These are phyloP conservation scores for Metschnikowia drakensbergensis DNA, from an alignment of 805 yeast species.

Conservation along the genomic window DNA sequence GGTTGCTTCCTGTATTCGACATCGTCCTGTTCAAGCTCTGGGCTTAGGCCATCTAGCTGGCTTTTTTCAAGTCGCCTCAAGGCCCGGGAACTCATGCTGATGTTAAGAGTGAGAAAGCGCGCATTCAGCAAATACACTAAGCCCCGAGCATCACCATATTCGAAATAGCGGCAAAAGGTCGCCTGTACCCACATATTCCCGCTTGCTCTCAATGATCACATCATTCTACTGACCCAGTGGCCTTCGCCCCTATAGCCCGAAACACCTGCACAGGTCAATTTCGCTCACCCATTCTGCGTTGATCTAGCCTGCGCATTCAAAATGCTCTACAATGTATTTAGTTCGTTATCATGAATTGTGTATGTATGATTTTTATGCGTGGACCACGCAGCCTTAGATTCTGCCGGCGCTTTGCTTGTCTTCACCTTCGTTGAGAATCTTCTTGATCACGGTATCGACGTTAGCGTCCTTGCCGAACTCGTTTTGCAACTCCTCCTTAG, in stretches of 20 bases:
- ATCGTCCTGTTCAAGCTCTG: constrained; percentile 14
- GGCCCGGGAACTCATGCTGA: constrained; percentile 27
- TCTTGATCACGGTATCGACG: constrained; percentile 54
- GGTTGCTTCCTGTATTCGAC: constrained; percentile 8
- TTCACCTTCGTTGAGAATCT: constrained; percentile 58
- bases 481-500: constrained; percentile 55
- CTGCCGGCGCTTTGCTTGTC: constrained; percentile 35
- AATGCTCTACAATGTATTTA: not conserved
- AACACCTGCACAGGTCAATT: too few species aligned
- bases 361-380: not conserved
- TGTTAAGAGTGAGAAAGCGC: not conserved
- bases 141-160: not conserved
- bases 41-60: constrained; percentile 15
- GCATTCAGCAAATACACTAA: not conserved
- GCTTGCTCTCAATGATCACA: too few species aligned
- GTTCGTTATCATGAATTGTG: not conserved
- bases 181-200: too few species aligned
- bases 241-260: too few species aligned
- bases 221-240: too few species aligned
- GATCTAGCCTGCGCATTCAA: too few species aligned
- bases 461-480: constrained; percentile 60
- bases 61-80: constrained; percentile 21
- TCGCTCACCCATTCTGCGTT: too few species aligned
- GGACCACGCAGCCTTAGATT: not conserved
- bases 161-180: too few species aligned